A percentile compares a stretch with the other conserved stretches of the same genome.
These are phyloP conservation scores for Myxozyma monticola DNA, from an alignment of 805 yeast species.

Conservation along the genomic window DNA sequence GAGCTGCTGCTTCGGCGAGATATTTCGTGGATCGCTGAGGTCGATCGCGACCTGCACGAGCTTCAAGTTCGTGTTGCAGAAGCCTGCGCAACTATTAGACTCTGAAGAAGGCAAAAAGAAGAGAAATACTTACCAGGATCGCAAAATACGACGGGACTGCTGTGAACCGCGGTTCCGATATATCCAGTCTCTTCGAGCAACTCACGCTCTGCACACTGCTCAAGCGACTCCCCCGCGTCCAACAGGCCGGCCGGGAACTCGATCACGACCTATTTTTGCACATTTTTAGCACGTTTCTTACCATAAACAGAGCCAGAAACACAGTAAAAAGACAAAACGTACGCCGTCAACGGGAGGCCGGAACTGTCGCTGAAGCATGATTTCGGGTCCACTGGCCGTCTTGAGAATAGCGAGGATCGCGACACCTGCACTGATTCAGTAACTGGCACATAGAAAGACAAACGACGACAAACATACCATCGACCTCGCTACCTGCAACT, in stretches of 20 bases:
- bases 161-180: constrained; percentile 57
- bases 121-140: constrained; percentile 63
- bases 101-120: not conserved
- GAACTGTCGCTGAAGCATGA: constrained; percentile 80
- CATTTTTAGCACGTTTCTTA: not conserved
- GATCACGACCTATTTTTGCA: constrained; percentile 43
- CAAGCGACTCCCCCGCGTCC: constrained; percentile 74
- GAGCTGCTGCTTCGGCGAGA: constrained; percentile 67
- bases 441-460: not conserved
- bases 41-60: constrained; percentile 80
- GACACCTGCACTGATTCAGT: constrained; percentile 45
- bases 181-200: constrained; percentile 92
- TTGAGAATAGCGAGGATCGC: constrained; percentile 76
- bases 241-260: constrained; percentile 96
- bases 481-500: constrained; percentile 59
- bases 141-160: constrained; percentile 56
- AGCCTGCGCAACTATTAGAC: constrained; percentile 35
- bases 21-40: constrained; percentile 61
- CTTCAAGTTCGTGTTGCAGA: constrained; percentile 82
- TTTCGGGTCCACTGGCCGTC: constrained; percentile 51
- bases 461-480: constrained; percentile 49
- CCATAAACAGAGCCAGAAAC: no score
- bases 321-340: constrained; percentile 40
- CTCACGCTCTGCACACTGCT: constrained; percentile 82
- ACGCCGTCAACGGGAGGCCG: constrained; percentile 90